phyloP scores from a whole-genome alignment of 2,329 filamentous ascomycete genomes.

The Bertia moriformis region DNA sequence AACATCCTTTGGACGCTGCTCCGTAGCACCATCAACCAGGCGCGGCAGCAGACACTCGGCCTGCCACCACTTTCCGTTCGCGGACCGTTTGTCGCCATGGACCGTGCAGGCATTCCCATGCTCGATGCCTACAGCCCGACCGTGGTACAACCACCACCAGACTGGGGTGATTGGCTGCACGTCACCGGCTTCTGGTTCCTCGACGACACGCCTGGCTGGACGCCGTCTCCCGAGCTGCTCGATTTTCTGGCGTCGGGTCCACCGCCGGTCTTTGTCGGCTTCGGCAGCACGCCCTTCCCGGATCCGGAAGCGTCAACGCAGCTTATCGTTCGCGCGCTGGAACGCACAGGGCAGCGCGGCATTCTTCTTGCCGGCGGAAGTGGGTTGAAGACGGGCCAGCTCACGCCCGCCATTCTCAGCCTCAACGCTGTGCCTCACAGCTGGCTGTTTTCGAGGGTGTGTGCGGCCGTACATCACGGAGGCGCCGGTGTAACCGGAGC shows the following conservation, averaged over 20 bases:
- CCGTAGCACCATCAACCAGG: no score
- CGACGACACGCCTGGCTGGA: no score
- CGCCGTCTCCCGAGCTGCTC: constrained; percentile 34
- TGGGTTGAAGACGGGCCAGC: constrained; percentile 16
- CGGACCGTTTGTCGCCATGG: no score
- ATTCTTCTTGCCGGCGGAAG: no score
- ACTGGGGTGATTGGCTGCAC: no score
- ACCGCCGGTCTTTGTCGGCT: constrained; percentile 50
- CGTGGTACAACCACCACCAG: no score
- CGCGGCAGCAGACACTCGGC: no score
- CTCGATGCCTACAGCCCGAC: no score
- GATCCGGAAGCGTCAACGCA: constrained; percentile 23
- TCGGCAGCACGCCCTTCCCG: constrained; percentile 50
- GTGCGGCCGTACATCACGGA: constrained; percentile 40
- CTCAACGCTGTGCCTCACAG: constrained; percentile 39
- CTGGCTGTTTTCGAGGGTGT: constrained; percentile 40
- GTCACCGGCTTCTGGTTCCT: no score
- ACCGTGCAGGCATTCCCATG: no score
- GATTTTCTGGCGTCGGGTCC: constrained; percentile 39
- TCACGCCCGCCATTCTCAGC: constrained; percentile 26
- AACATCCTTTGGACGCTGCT: no score
- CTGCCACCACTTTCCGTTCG: no score
- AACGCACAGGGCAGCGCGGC: constrained; percentile 32
- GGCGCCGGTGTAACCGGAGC: constrained; percentile 43
- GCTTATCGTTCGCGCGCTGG: constrained; percentile 32